These are phyloP conservation scores for Leccinum truebloodii DNA, from an alignment of 768 basidiomycete genomes.

Conservation along the genomic window DNA sequence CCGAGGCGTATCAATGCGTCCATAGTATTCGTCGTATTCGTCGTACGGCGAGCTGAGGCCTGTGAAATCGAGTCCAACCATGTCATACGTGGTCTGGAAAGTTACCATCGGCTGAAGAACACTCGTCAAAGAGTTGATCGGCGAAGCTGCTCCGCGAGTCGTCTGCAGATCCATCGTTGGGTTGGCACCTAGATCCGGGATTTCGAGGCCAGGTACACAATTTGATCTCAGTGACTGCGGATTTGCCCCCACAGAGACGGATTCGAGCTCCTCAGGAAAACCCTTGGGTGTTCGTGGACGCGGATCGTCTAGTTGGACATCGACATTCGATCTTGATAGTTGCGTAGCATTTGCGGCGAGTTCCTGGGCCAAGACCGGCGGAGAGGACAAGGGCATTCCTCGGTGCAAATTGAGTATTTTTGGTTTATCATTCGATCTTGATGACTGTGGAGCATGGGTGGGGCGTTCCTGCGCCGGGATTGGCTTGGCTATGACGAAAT, in stretches of 20 bases:
- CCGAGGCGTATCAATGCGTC: not conserved
- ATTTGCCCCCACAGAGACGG: not conserved
- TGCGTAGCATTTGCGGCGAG: not conserved
- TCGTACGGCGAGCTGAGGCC: conserved; percentile 14
- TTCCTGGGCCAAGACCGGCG: not conserved
- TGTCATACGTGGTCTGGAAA: conserved; percentile 14
- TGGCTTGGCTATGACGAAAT: conserved; percentile 9
- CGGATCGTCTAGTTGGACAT: conserved; percentile 7
- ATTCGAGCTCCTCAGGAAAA: conserved; percentile 8
- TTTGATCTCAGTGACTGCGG: conserved; percentile 1
- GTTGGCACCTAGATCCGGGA: not conserved
- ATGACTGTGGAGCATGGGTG: not conserved
- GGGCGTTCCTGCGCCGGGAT: not conserved
- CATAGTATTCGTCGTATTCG: conserved; percentile 7
- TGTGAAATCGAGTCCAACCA: conserved; percentile 11
- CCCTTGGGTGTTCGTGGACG: not conserved
- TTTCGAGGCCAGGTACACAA: not conserved
- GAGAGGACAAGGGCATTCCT: conserved; percentile 14
- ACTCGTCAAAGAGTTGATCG: conserved; percentile 8
- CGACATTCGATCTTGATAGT: not conserved
- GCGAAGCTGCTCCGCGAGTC: not conserved
- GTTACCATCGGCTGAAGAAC: conserved; percentile 4
- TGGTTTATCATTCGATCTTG: not conserved
- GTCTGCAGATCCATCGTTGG: not conserved
- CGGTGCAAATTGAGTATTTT: not conserved